Evolutionary conservation across 208 protist species (phyloP), one percentile per base, ranked within the genome.

Genomic region (Kentomonas sorsogonicus): DNA sequence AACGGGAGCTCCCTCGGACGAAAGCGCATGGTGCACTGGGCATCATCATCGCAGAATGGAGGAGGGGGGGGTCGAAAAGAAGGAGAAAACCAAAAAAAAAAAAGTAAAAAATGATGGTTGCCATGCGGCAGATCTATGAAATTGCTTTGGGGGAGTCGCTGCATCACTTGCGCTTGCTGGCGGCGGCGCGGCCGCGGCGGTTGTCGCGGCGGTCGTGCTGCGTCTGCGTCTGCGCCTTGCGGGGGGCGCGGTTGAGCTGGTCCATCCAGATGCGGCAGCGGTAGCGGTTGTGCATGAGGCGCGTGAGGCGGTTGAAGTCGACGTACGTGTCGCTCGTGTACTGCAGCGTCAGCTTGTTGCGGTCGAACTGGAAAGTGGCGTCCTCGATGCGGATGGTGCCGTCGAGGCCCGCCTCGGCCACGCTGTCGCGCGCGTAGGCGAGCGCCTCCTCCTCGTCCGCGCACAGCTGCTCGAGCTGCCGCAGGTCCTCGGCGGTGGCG

Each of bases 221-320:
- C 45, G 4, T 53, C 25, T 30, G 31, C 11, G 23, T 11, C 2
- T 38, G 36, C 29, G 9, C 65, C 54, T 44, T 50, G 48, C 71
- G 67, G 50, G 58, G 57, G 31, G 84, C 77, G 57, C 81, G 79
- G 69, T 92, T 89, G n/a, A 92, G 63, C 52, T 89, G 85, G 62
- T 94, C 64, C 83, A 94, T 91, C 84, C 87, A 94, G 46, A 94
- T 94, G 39, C 87, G 80, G 70, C 87, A 94, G 59, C 83, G 80
- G 60, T 88, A 91, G 51, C 74, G 72, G 27, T 74, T 80, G 66
- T 91, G 82, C 4, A 89, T 61, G 47, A 72, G 62, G 26, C 83
- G 80, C 10, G 85, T 84, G 31, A 94, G 69, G 41, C 66, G 29
- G 33, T 83, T 83, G 69, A 94, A 94, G 70, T 94, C 83, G 4